These are phyloP conservation scores for Cladosporium sp. DNA, from an alignment of 2,329 filamentous ascomycete genomes.

Conservation along the genomic window DNA sequence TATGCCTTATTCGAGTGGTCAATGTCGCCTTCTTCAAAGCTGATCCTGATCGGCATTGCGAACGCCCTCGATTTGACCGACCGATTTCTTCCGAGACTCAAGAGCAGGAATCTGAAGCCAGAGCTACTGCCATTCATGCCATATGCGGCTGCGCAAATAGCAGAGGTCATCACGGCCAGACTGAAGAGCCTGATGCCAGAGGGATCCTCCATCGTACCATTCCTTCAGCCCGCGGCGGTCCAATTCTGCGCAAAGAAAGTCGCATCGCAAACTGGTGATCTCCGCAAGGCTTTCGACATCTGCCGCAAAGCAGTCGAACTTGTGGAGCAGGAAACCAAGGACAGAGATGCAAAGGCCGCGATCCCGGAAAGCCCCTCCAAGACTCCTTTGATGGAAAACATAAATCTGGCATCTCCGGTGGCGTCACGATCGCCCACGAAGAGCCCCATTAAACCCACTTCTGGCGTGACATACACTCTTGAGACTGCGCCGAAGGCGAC, in stretches of 20 bases:
- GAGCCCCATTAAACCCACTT: conserved; percentile 27
- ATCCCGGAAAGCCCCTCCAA: conserved; percentile 60
- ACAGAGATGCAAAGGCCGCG: conserved; percentile 63
- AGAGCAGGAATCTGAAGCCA: conserved; percentile 87
- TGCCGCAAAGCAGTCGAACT: conserved; percentile 85
- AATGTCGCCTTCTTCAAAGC: conserved; percentile 70
- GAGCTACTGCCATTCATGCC: conserved; percentile 86
- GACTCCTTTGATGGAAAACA: conserved; percentile 73
- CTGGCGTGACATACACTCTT: conserved; percentile 51
- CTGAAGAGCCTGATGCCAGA: conserved; percentile 63
- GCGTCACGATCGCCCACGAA: conserved; percentile 40
- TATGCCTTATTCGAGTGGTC: conserved; percentile 98
- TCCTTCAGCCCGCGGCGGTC: conserved; percentile 89
- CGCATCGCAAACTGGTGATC: conserved; percentile 85
- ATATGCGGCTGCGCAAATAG: conserved; percentile 84
- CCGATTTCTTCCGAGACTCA: conserved; percentile 87
- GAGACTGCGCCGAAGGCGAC: conserved; percentile 82
- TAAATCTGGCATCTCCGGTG: conserved; percentile 64
- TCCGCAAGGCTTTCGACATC: conserved; percentile 93
- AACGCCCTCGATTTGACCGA: conserved; percentile 95
- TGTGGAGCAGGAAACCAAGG: conserved; percentile 76
- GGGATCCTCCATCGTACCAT: conserved; percentile 64
- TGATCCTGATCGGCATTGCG: conserved; percentile 86
- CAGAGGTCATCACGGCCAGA: conserved; percentile 77
- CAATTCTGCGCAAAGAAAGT: conserved; percentile 94